Evolutionary conservation across 164 flowering plant genomes (phyloP), one percentile per base, ranked within the genome.

Genomic region (Chimonanthus salicifolius): DNA sequence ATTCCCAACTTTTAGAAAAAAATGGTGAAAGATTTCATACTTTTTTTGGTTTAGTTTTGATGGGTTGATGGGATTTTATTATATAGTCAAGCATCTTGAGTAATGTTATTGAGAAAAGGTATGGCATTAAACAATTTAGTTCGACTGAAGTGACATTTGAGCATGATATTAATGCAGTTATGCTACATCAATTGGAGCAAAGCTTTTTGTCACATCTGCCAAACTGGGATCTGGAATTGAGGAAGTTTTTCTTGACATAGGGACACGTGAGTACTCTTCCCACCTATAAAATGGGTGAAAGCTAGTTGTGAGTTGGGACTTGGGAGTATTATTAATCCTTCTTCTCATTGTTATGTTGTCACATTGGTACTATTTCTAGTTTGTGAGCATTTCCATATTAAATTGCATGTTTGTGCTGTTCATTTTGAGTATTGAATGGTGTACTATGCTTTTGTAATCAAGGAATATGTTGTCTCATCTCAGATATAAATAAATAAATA

Each of bases 161-260:
- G 49, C 51, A 15, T 68, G 50, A 44, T 68, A 47, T 48, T 66
- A 3, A 18, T 74, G 74, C 78, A 80, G 82, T 64, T 80, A 77
- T 77, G 73, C 82, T 44, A 45, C 80, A 71, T 77, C 72, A 5
- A 80, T 80, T 44, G 82, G 80, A 71, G 82, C 82, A 68, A 77
- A 64, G 64, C 62, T 77, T 75, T 74, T 80, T 72, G 64, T 80
- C 49, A 80, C 82, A 49, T 80, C 82, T 44, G 82, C 82, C 16
- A 80, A 80, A 72, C 66, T 62, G 71, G 82, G 82, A 68, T 67
- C 78, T 46, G 82, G 82, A 69, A 80, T 77, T 50, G 78, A 80
- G 64, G 82, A 80, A 49, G 80, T 74, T 77, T 80, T 80, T 76
- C 76, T 77, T 68, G 82, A 80, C 69, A 77, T 77, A 63, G 82